These are phyloP conservation scores for Fomitiporia mediterranea DNA, from an alignment of 1,284 basidiomycete species.

Conservation along the genomic window DNA sequence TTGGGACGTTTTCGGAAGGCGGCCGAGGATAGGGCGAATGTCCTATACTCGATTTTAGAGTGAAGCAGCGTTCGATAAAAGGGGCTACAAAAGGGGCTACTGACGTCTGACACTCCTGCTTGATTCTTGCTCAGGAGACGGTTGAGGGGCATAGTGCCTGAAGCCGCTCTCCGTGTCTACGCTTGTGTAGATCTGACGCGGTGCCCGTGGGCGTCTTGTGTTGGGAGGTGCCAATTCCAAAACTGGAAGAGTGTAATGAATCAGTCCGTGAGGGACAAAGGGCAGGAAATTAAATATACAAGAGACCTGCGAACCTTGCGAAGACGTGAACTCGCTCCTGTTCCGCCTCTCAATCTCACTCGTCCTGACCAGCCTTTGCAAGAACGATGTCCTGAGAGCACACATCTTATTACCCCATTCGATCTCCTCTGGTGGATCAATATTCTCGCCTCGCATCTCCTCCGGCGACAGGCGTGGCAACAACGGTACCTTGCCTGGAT, in stretches of 20 bases:
- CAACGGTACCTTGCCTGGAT: constrained; percentile 37
- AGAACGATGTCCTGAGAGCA: constrained; percentile 35
- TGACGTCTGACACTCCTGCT: background rate
- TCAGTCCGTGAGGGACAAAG: background rate
- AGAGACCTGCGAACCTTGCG: constrained; percentile 16
- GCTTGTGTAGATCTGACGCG: constrained; percentile 19
- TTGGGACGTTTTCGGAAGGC: background rate
- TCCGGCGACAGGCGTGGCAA: constrained; percentile 33
- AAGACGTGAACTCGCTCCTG: constrained; percentile 6
- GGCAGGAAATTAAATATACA: background rate
- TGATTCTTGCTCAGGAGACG: background rate
- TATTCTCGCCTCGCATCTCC: constrained; percentile 36
- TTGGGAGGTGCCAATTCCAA: constrained; percentile 15
- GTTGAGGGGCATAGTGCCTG: constrained; percentile 17
- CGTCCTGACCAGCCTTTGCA: constrained; percentile 35
- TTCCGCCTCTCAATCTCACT: constrained; percentile 17
- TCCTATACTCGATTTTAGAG: background rate
- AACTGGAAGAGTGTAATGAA: constrained; percentile 1
- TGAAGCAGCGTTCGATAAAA: background rate
- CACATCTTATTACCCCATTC: constrained; percentile 40
- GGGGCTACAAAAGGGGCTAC: background rate
- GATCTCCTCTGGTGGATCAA: constrained; percentile 38
- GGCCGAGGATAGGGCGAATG: background rate
- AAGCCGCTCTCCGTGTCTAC: constrained; percentile 18
- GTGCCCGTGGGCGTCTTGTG: constrained; percentile 15